Conservation (phyloP, 331 rosid species). For the Ulmus americana region DNA sequence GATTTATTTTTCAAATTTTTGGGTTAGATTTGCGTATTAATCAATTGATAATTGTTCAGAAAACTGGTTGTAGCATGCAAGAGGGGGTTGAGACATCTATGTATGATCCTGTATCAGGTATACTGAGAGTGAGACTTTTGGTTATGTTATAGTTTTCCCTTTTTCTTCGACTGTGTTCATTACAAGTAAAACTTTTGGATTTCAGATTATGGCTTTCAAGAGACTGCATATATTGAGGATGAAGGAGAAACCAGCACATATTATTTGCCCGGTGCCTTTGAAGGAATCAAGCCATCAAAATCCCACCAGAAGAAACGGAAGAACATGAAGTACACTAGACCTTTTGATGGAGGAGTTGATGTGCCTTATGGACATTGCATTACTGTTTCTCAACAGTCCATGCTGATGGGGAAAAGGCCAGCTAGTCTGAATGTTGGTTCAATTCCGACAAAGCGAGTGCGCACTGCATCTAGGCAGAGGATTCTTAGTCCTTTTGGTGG, state of each 20-base stretch:
- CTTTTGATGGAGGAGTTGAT: constrained; percentile 64
- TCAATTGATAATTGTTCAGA: constrained; percentile 44
- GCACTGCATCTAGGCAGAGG: constrained; percentile 91
- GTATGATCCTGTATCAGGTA: constrained; percentile 75
- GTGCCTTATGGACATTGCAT: constrained; percentile 52
- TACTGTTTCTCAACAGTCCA: constrained; percentile 53
- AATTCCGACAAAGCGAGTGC: constrained; percentile 75
- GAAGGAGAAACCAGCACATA: constrained; percentile 69
- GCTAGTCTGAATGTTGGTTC: constrained; percentile 66
- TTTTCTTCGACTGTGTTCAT: constrained; percentile 9
- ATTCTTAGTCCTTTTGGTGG: constrained; percentile 63
- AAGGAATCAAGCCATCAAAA: constrained; percentile 49
- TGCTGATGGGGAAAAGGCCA: constrained; percentile 63
- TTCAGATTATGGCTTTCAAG: constrained; percentile 55
- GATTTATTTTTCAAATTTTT: background rate
- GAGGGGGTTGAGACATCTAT: constrained; percentile 87
- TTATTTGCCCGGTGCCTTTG: constrained; percentile 57
- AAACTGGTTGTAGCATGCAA: constrained; percentile 59
- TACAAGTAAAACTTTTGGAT: constrained; percentile 14
- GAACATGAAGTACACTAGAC: constrained; percentile 39
- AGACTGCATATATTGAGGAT: constrained; percentile 66
- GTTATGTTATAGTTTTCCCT: constrained; percentile 15
- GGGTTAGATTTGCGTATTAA: constrained; percentile 19
- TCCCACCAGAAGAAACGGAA: constrained; percentile 55
- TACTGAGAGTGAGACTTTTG: constrained; percentile 13